Evolutionary conservation across 306 rosid genomes (phyloP), one percentile per base, ranked within the genome.

Genomic region (Lupinus albus): DNA sequence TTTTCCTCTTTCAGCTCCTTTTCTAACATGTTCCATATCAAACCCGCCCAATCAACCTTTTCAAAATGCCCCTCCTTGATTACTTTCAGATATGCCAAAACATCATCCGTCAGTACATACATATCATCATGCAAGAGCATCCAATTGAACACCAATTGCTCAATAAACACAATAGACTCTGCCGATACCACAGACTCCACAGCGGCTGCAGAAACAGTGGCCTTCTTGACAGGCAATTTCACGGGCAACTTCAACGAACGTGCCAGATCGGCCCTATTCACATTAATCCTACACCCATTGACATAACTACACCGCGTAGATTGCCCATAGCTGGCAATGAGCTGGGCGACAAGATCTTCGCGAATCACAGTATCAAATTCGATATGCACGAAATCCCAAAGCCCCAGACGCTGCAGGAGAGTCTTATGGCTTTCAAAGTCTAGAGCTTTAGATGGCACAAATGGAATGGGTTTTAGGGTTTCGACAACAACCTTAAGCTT

Each of bases 11-110:
- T 66, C 78, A 93, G 71, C 80, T 93, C 98, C 80, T 83, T 90
- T 48, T 86, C 96, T 68, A 86, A 72, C 98, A 92, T 86, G 70
- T 56, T 54, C 98, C 98, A 92, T 1, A 92, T 75, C 68, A 92
- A 66, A 15, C 85, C 80, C 0, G 89, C 88, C 96, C 96, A 92
- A 68, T 89, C 96, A 64, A 89, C 81, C 85, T 77, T 91, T 77
- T 72, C 88, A 4, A 83, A 77, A 32, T 75, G 46, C 44, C 98
- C 97, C 15, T 73, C 90, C 53, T 74, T 88, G 32, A 93, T 79
- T 65, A 75, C 68, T 6, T 54, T 78, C 7, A 71, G 67, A 45
- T 46, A 75, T 65, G 21, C 38, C 74, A 76, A 9, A 17, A 86
- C 80, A 70, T 93, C 98, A 6, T 7, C 11, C 1, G 91, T 68